Conservation (phyloP, 345 rosid species). For the rapeseed (Brassica napus) region DNA sequence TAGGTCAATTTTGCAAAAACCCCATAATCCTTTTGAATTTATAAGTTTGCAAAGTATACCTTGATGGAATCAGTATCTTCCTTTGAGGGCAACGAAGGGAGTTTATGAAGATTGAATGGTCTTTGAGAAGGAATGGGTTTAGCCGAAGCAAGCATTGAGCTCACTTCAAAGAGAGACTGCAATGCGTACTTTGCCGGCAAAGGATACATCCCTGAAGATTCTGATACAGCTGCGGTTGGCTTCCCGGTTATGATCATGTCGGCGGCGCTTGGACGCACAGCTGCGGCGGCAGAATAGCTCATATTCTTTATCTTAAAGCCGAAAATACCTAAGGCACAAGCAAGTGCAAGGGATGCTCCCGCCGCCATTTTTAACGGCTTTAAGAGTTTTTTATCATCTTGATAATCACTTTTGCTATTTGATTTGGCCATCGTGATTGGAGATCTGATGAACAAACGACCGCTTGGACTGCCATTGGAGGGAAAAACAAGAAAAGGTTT, state of each 20-base stretch:
- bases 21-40: neutral
- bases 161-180: slow-evolving; percentile 55
- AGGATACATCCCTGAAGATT: slow-evolving; percentile 38
- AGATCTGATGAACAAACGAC: slow-evolving; percentile 18
- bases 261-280: slow-evolving; percentile 43
- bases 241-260: slow-evolving; percentile 42
- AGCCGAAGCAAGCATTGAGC: slow-evolving; percentile 47
- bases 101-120: slow-evolving; percentile 31
- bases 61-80: slow-evolving; percentile 47
- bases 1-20: no score
- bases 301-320: slow-evolving; percentile 35
- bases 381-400: slow-evolving; percentile 11
- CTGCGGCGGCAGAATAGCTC: slow-evolving; percentile 49
- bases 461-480: neutral
- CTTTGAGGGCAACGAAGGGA: slow-evolving; percentile 48
- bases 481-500: slow-evolving; percentile 25
- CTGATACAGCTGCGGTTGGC: slow-evolving; percentile 40
- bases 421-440: slow-evolving; percentile 29
- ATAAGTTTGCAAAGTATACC: slow-evolving; percentile 33
- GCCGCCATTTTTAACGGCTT: slow-evolving; percentile 22
- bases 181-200: slow-evolving; percentile 51
- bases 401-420: slow-evolving; percentile 18
- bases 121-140: slow-evolving; percentile 28
- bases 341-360: slow-evolving; percentile 50
- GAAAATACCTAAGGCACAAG: slow-evolving; percentile 53